These are phyloP conservation scores for Trichophyton mentagrophytes DNA, from an alignment of 2,329 filamentous ascomycete genomes.

Conservation along the genomic window DNA sequence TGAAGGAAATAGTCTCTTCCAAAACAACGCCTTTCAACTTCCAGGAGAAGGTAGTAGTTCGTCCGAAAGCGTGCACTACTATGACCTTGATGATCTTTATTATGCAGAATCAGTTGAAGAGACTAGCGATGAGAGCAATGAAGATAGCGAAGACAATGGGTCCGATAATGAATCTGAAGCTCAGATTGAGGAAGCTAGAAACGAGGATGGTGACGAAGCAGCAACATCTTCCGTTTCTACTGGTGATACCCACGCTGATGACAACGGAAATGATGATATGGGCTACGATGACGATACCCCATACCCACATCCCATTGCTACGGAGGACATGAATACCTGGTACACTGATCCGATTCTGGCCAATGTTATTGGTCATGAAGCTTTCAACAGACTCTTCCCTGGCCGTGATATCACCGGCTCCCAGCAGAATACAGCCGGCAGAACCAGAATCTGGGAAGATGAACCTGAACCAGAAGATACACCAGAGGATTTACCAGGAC, in stretches of 20 bases:
- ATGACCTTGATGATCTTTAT: background rate
- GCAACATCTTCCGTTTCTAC: background rate
- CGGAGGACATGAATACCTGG: background rate
- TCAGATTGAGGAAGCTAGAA: background rate
- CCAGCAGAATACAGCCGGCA: background rate
- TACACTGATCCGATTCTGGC: conserved; percentile 2
- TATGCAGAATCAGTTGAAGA: background rate
- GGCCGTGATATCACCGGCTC: background rate
- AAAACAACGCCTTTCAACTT: background rate
- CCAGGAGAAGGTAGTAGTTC: background rate
- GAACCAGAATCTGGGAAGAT: conserved; percentile 1
- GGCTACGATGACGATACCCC: background rate
- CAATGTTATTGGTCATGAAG: background rate
- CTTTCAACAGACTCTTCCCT: background rate
- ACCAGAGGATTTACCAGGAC: conserved; percentile 6
- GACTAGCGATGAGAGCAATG: background rate
- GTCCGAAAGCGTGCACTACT: background rate
- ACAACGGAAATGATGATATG: background rate
- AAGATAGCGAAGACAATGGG: background rate
- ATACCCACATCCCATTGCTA: background rate
- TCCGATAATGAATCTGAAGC: background rate
- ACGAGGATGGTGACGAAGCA: background rate
- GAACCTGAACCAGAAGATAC: background rate
- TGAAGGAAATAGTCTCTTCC: background rate
- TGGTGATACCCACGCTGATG: background rate